These are phyloP conservation scores for Lyophyllum semitale DNA, from an alignment of 768 basidiomycete genomes.

Conservation along the genomic window DNA sequence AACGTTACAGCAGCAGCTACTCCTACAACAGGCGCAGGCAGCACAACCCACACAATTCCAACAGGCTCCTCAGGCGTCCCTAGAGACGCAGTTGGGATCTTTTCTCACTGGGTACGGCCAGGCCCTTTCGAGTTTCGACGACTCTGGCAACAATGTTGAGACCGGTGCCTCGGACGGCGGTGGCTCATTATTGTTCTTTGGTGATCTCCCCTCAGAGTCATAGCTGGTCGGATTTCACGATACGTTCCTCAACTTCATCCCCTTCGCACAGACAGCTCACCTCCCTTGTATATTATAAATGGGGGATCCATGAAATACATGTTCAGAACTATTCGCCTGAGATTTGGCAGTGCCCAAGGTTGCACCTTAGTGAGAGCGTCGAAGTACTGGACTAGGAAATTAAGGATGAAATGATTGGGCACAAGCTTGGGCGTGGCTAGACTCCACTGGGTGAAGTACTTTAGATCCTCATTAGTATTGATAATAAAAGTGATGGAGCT, in stretches of 20 bases:
- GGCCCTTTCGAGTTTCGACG: slow-evolving; percentile 1
- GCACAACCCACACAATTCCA: neutral
- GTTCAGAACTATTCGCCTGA: too few relatives aligned
- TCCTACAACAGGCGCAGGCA: slow-evolving; percentile 4
- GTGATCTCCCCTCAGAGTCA: neutral
- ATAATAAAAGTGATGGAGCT: too few relatives aligned
- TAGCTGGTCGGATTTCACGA: neutral
- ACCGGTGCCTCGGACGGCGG: neutral
- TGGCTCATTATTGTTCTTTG: neutral
- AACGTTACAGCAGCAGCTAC: slow-evolving; percentile 1
- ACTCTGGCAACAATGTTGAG: neutral
- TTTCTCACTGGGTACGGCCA: slow-evolving; percentile 4
- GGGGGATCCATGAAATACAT: too few relatives aligned
- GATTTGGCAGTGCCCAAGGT: too few relatives aligned
- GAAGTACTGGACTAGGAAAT: too few relatives aligned
- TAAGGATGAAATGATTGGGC: too few relatives aligned
- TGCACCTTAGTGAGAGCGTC: too few relatives aligned
- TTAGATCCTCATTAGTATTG: too few relatives aligned
- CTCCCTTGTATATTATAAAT: too few relatives aligned
- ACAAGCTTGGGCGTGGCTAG: too few relatives aligned
- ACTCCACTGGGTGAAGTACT: too few relatives aligned
- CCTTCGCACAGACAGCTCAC: too few relatives aligned
- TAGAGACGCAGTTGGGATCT: neutral
- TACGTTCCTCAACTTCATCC: neutral
- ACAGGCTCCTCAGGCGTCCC: neutral